Evolutionary conservation across 768 basidiomycete species (phyloP), one percentile per base, ranked within the genome.

Genomic region (Lentinula edodes): DNA sequence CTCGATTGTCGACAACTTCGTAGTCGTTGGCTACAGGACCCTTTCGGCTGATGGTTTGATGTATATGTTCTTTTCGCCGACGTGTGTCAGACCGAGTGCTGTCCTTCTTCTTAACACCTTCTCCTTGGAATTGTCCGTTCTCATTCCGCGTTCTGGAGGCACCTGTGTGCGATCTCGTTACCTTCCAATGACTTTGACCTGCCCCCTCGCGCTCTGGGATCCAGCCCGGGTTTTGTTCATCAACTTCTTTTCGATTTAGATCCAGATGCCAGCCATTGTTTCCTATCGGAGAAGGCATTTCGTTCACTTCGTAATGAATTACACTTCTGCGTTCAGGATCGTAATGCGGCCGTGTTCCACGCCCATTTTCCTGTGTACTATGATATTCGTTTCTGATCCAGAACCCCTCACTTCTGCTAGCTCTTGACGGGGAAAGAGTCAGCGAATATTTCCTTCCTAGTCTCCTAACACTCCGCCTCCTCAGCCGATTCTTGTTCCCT

Each of bases 1-100:
- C 74, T 43, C 70, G 71, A 39, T 73, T 69, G 39, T 74, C 71
- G 20, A 80, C 71, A 20, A 82, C 74, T 67, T 81, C 78, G 61
- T 76, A 80, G 18, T 76, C 73, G 46, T 76, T 77, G 6, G 54
- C 64, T 9, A 52, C 52, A 52, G 53, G 53, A 39, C 46, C 57
- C 20, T n/a, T 23, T 18, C 57, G 34, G 18, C 23, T 58, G 23
- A 58, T 42, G 6, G 57, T 58, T n/a, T 58, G 57, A 45, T 23
- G 57, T 5, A 38, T 34, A 46, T 58, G 43, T 6, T 46, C 43
- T 10, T 20, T 34, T 42, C 35, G 42, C n/a, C n/a, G n/a, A 58
- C 46, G 23, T 23, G 23, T 23, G 23, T 23, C n/a, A 20, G n/a
- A 18, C 7, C 39, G 8, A 45, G 13, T 41, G 41, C 8, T 20